Percentiles rank a stretch among this genome's conserved stretches.
Evolutionary conservation across 1,139 yeast species (phyloP).

Genomic region (Kurtzmaniella quercitrusa): DNA sequence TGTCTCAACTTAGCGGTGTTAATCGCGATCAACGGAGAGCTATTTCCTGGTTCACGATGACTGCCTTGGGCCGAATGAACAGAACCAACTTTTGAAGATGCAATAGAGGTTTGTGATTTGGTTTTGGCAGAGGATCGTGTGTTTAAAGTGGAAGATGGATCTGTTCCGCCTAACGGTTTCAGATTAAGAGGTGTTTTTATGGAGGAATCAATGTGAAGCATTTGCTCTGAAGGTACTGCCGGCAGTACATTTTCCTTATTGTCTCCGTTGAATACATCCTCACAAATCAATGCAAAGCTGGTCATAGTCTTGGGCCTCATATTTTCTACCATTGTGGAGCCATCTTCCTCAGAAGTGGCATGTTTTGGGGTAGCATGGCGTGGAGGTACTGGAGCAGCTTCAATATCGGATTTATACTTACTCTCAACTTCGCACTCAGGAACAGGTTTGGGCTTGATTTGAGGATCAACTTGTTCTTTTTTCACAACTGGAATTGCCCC

Average conservation of each 20-base stretch:
- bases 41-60: background rate
- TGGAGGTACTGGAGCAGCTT: background rate
- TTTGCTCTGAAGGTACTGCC: background rate
- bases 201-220: background rate
- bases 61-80: background rate
- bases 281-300: constrained; percentile 30
- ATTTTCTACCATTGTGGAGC: no score
- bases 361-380: background rate
- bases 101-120: background rate
- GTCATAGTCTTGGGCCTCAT: constrained; percentile 13
- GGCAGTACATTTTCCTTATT: constrained; percentile 1
- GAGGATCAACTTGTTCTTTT: no score
- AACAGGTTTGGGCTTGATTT: no score
- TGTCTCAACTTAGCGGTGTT: constrained; percentile 7
- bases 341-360: no score
- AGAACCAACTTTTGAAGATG: background rate
- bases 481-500: no score
- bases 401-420: constrained; percentile 4
- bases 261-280: constrained; percentile 25
- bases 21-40: background rate
- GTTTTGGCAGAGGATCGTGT: background rate
- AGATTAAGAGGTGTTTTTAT: background rate
- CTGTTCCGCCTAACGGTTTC: background rate
- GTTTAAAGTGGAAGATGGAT: background rate
- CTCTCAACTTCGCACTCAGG: constrained; percentile 9